phyloP scores from a whole-genome alignment of 257 asterid genomes.

The Fraxinus cuspidata region DNA sequence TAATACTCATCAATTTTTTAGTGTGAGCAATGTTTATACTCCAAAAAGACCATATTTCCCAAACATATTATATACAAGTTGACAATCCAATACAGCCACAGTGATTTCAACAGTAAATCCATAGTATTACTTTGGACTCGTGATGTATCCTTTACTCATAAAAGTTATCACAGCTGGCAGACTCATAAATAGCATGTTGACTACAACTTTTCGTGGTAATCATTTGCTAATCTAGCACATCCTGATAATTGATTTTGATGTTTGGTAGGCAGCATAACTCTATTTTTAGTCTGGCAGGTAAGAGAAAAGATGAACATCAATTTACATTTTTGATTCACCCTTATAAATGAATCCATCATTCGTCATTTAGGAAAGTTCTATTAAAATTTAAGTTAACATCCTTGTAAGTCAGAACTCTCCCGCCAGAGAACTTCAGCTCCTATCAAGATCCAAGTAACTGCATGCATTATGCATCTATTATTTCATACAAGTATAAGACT shows the following conservation, averaged over 20 bases:
- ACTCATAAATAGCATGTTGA: background rate
- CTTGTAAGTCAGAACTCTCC: background rate
- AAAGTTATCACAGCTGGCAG: background rate
- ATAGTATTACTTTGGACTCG: background rate
- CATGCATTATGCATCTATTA: background rate
- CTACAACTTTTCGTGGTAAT: slow-evolving; percentile 5
- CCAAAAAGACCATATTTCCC: background rate
- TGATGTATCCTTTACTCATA: background rate
- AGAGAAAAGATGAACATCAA: background rate
- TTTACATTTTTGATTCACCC: background rate
- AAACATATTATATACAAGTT: background rate
- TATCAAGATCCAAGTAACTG: background rate
- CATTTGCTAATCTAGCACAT: background rate
- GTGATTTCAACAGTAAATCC: background rate
- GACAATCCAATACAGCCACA: background rate
- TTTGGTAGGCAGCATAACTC: background rate
- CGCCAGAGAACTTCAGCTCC: background rate
- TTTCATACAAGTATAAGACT: background rate
- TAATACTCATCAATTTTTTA: background rate
- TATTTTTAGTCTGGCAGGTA: background rate
- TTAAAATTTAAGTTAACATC: background rate
- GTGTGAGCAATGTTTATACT: background rate
- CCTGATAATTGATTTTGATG: background rate
- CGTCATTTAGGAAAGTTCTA: background rate
- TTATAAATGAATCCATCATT: background rate